phyloP scores from a whole-genome alignment of 169 alveolate species.

The Plasmodium gonderi region DNA sequence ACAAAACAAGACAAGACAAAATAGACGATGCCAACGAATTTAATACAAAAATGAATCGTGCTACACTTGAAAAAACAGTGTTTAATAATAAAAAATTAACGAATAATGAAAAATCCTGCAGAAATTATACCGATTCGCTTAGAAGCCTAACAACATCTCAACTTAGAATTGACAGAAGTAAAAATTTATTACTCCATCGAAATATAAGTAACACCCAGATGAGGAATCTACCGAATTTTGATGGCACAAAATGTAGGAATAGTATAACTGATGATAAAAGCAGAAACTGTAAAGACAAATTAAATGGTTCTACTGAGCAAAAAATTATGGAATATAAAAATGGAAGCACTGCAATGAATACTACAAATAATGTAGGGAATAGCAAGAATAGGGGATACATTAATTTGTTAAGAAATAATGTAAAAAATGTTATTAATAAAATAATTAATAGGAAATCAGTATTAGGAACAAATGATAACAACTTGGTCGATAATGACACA shows the following conservation, averaged over 20 bases:
- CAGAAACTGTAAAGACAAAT: neutral
- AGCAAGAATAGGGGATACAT: slow-evolving; percentile 9
- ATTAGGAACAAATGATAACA: neutral
- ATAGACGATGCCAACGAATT: neutral
- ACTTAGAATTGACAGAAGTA: slow-evolving; percentile 3
- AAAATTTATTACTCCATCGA: neutral
- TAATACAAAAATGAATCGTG: neutral
- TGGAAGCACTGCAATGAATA: neutral
- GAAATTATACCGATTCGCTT: neutral
- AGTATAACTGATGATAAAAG: neutral
- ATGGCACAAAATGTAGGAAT: neutral
- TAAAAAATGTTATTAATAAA: slow-evolving; percentile 4
- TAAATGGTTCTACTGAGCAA: neutral
- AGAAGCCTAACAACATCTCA: neutral
- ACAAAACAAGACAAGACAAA: too few relatives aligned
- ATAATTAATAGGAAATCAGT: slow-evolving; percentile 21
- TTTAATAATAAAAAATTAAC: neutral
- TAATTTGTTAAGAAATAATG: slow-evolving; percentile 15
- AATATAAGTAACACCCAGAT: neutral
- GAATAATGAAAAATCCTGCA: neutral
- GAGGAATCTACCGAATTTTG: neutral
- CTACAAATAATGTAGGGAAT: neutral
- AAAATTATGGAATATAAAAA: neutral
- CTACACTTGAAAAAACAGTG: neutral
- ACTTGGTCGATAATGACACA: neutral